phyloP scores from a whole-genome alignment of 176 grass and related monocot genomes.

The Carex littledalei region DNA sequence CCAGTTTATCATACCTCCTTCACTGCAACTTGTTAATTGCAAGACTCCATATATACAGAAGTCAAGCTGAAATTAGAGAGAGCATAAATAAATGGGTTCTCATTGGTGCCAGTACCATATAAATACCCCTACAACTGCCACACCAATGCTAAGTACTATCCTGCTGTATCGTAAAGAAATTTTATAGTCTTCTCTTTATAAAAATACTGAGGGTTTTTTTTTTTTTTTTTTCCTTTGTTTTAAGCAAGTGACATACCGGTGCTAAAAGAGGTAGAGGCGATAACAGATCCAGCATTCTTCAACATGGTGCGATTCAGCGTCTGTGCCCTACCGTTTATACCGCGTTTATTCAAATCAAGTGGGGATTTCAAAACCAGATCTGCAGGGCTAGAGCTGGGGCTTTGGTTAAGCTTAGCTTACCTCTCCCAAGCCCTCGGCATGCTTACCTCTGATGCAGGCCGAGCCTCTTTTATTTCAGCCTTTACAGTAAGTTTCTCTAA shows the following conservation, averaged over 20 bases:
- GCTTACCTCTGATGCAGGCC: constrained; percentile 75
- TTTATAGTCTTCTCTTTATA: background rate
- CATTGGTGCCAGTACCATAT: background rate
- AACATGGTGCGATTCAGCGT: constrained; percentile 81
- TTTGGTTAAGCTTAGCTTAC: constrained; percentile 81
- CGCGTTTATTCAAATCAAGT: constrained; percentile 34
- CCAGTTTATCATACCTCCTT: background rate
- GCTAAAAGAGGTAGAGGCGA: constrained; percentile 84
- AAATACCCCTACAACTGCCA: background rate
- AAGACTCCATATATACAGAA: background rate
- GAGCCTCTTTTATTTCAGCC: constrained; percentile 76
- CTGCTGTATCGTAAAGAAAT: background rate
- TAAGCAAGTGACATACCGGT: constrained; percentile 95
- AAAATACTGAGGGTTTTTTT: background rate
- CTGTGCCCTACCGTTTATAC: constrained; percentile 60
- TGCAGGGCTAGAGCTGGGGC: constrained; percentile 66
- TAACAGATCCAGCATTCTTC: constrained; percentile 77
- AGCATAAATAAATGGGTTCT: background rate
- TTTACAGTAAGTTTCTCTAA: constrained; percentile 54
- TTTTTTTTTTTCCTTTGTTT: background rate
- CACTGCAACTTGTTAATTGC: background rate
- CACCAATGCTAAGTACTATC: background rate
- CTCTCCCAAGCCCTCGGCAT: constrained; percentile 76
- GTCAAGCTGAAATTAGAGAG: background rate
- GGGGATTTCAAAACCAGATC: constrained; percentile 40